Conservation (phyloP, 352 stramenopile genomes). For the Phytophthora meadii region DNA sequence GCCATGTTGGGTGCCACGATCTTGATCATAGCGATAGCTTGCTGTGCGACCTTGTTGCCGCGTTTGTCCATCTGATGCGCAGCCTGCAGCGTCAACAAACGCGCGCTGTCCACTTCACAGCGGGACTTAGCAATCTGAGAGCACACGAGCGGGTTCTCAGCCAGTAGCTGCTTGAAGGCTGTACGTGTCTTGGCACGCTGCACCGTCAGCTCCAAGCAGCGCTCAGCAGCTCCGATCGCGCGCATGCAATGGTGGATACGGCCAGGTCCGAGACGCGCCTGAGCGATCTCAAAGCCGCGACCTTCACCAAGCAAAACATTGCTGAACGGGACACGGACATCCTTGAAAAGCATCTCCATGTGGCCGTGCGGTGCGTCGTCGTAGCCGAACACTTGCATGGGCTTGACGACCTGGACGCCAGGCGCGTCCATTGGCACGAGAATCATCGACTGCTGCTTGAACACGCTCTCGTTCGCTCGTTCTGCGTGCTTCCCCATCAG, state of each 20-base stretch:
- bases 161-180: slow-evolving; percentile 95
- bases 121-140: slow-evolving; percentile 86
- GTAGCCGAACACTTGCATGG: slow-evolving; percentile 96
- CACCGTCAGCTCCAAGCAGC: slow-evolving; percentile 85
- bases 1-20: slow-evolving; percentile 94
- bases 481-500: slow-evolving; percentile 79
- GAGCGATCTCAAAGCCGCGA: slow-evolving; percentile 90
- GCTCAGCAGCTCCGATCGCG: slow-evolving; percentile 91
- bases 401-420: slow-evolving; percentile 91
- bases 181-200: slow-evolving; percentile 93
- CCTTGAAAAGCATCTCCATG: slow-evolving; percentile 97
- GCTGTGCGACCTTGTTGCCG: slow-evolving; percentile 87
- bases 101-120: slow-evolving; percentile 84
- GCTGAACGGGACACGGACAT: slow-evolving; percentile 91
- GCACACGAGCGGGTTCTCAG: slow-evolving; percentile 83
- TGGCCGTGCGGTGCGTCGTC: slow-evolving; percentile 96
- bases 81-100: slow-evolving; percentile 88
- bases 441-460: slow-evolving; percentile 90
- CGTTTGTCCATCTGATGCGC: slow-evolving; percentile 91
- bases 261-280: slow-evolving; percentile 93
- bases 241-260: slow-evolving; percentile 99
- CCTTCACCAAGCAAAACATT: slow-evolving; percentile 85
- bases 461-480: slow-evolving; percentile 41
- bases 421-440: slow-evolving; percentile 92
- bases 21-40: slow-evolving; percentile 98